These are phyloP conservation scores for Aspergillus steynii DNA, from an alignment of 495 filamentous ascomycete genomes.

Conservation along the genomic window DNA sequence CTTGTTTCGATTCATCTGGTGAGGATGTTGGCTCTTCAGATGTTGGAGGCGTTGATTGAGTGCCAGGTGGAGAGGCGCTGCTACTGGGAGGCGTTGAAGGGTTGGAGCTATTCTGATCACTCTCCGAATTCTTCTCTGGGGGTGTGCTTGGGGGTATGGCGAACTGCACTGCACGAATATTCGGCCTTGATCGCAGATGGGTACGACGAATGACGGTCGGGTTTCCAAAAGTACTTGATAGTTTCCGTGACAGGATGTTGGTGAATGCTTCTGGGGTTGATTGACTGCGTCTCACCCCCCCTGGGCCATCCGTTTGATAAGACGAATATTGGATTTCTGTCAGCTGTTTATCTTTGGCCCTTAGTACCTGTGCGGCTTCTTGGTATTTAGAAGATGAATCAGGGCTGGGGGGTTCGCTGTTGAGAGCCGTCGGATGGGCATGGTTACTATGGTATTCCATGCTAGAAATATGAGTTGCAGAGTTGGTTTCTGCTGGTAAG, in stretches of 20 bases:
- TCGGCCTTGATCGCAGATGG: constrained; percentile 44
- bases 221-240: constrained; percentile 51
- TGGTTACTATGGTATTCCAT: neutral
- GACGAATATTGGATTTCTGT: neutral
- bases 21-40: constrained; percentile 33
- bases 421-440: neutral
- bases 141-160: constrained; percentile 9
- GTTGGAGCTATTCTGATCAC: constrained; percentile 38
- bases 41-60: constrained; percentile 39
- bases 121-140: constrained; percentile 28
- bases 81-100: constrained; percentile 40
- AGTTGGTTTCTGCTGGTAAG: neutral
- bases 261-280: constrained; percentile 33
- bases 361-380: neutral
- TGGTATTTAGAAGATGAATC: neutral
- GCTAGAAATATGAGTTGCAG: neutral
- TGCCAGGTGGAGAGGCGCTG: constrained; percentile 30
- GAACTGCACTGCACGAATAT: constrained; percentile 31
- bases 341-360: neutral
- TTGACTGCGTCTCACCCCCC: constrained; percentile 18
- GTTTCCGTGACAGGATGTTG: constrained; percentile 47
- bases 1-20: constrained; percentile 19
- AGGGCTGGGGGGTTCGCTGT: neutral
- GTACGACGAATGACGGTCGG: constrained; percentile 57
- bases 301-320: constrained; percentile 1